These are phyloP conservation scores for Malassezia psittaci DNA, from an alignment of 1,284 basidiomycete genomes.

Conservation along the genomic window DNA sequence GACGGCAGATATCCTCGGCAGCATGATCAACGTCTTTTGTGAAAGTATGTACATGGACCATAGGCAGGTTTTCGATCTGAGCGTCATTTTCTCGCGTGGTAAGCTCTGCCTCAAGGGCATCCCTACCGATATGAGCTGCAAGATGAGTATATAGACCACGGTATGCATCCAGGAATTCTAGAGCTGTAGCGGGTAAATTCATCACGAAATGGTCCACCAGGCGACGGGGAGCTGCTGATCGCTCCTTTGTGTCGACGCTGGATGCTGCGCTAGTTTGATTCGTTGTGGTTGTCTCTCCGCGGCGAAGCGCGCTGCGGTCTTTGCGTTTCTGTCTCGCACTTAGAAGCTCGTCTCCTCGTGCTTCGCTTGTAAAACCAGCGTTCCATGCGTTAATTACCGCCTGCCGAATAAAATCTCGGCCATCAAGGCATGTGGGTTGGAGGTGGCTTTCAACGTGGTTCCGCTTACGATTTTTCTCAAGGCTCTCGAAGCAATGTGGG, in stretches of 20 bases:
- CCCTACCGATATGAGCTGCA: slow-evolving; percentile 48
- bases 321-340: slow-evolving; percentile 14
- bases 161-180: slow-evolving; percentile 81
- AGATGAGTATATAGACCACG: slow-evolving; percentile 58
- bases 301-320: slow-evolving; percentile 14
- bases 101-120: slow-evolving; percentile 26
- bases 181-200: slow-evolving; percentile 88
- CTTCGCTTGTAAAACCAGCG: slow-evolving; percentile 19
- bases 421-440: slow-evolving; percentile 27
- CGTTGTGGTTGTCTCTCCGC: slow-evolving; percentile 1
- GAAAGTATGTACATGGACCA: slow-evolving; percentile 94
- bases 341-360: neutral
- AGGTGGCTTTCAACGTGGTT: slow-evolving; percentile 33
- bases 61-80: slow-evolving; percentile 55
- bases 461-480: slow-evolving; percentile 47
- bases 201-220: slow-evolving; percentile 71
- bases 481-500: slow-evolving; percentile 70
- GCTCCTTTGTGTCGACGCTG: neutral
- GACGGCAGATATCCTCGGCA: slow-evolving; percentile 29
- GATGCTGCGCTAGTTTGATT: neutral
- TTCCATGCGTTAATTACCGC: slow-evolving; percentile 24
- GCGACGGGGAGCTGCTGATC: slow-evolving; percentile 1
- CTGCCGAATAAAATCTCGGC: slow-evolving; percentile 27
- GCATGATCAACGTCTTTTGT: slow-evolving; percentile 58
- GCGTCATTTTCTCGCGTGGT: slow-evolving; percentile 1